phyloP scores from a whole-genome alignment of 2,329 filamentous ascomycete species.

The Bipolaris sorokiniana region DNA sequence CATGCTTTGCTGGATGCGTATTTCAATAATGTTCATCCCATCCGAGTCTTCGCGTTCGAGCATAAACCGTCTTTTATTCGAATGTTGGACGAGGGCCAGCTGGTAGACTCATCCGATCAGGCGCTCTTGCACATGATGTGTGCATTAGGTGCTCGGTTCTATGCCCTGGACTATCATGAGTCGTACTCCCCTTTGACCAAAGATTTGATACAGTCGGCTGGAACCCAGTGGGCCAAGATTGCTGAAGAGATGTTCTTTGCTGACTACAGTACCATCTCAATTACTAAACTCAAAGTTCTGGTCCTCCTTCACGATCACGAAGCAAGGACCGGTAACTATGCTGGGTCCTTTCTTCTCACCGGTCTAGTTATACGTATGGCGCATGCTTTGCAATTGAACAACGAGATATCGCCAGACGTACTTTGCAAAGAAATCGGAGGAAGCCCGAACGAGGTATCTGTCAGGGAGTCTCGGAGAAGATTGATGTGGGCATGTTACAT shows the following conservation, averaged over 20 bases:
- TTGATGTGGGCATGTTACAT: conserved; percentile 47
- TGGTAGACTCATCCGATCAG: conserved; percentile 37
- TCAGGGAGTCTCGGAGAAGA: conserved; percentile 38
- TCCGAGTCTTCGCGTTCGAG: conserved; percentile 38
- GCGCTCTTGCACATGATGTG: conserved; percentile 44
- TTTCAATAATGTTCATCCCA: conserved; percentile 41
- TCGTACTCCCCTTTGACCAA: conserved; percentile 33
- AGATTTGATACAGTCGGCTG: conserved; percentile 40
- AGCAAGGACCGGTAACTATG: conserved; percentile 41
- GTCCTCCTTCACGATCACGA: conserved; percentile 43
- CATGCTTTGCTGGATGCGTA: conserved; percentile 39
- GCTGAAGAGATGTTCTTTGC: conserved; percentile 44
- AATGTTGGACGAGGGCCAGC: conserved; percentile 41
- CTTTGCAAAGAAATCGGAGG: conserved; percentile 35
- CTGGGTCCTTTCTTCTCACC: conserved; percentile 41
- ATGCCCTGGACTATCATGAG: conserved; percentile 41
- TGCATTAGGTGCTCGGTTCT: conserved; percentile 39
- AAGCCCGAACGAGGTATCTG: conserved; percentile 38
- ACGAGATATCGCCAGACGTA: conserved; percentile 36
- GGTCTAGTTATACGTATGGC: conserved; percentile 43
- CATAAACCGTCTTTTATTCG: conserved; percentile 44
- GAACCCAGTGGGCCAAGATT: conserved; percentile 43
- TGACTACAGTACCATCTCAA: conserved; percentile 43
- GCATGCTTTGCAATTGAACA: conserved; percentile 42
- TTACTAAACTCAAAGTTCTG: conserved; percentile 40